Percentiles rank a stretch among this genome's conserved stretches.
Evolutionary conservation across 352 stramenopile species (phyloP).

Genomic region (Phytophthora melonis): DNA sequence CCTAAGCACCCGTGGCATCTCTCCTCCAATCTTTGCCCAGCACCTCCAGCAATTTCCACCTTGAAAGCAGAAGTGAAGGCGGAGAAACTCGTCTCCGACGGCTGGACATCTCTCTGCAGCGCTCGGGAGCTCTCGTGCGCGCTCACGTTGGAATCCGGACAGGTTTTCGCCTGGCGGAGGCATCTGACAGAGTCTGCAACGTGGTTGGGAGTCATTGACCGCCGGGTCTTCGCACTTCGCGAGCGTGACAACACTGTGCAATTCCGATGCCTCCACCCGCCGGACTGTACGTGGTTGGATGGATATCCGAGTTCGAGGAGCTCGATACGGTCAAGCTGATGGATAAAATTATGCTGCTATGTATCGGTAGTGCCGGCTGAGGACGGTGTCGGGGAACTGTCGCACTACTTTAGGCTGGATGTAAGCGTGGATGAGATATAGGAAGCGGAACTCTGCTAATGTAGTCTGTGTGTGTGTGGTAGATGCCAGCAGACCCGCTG

Average conservation of each 20-base stretch:
- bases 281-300: conserved; percentile 46
- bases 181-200: conserved; percentile 11
- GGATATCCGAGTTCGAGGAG: neutral
- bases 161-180: conserved; percentile 59
- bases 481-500: conserved; percentile 48
- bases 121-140: conserved; percentile 53
- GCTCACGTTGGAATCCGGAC: conserved; percentile 59
- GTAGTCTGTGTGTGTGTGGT: neutral
- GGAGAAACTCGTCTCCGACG: conserved; percentile 29
- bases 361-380: conserved; percentile 41
- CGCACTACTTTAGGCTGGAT: conserved; percentile 93
- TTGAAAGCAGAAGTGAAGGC: conserved; percentile 12
- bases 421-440: conserved; percentile 26
- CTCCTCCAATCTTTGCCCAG: neutral
- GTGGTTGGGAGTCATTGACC: conserved; percentile 66
- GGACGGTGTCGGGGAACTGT: conserved; percentile 62
- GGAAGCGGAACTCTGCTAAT: conserved; percentile 1
- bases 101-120: conserved; percentile 54
- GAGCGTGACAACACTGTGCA: conserved; percentile 52
- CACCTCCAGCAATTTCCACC: conserved; percentile 19
- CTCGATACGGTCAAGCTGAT: neutral
- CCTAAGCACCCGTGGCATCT: neutral
- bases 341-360: neutral
- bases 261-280: conserved; percentile 70
- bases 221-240: conserved; percentile 56